These are phyloP conservation scores for Solanum etuberosum DNA, from an alignment of 257 asterid genomes.

Conservation along the genomic window DNA sequence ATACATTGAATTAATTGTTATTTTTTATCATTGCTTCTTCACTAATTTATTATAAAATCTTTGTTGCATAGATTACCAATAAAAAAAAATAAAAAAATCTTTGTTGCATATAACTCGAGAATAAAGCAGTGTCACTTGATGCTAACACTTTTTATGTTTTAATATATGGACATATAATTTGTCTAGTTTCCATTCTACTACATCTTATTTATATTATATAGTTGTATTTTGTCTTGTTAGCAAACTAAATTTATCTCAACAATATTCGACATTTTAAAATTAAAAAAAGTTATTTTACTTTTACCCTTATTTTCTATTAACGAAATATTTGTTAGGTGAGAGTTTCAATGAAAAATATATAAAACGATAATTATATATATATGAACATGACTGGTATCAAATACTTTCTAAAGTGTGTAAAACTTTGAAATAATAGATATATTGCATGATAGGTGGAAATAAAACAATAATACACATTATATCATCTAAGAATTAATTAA, in stretches of 20 bases:
- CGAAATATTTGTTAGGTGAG: not conserved
- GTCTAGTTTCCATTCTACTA: not conserved
- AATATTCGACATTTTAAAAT: not conserved
- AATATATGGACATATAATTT: not conserved
- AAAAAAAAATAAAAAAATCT: not conserved
- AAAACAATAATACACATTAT: too few relatives aligned
- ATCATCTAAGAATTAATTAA: too few relatives aligned
- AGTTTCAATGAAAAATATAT: not conserved
- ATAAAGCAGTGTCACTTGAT: not conserved
- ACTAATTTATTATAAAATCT: not conserved
- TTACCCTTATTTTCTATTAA: not conserved
- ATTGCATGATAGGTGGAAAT: too few relatives aligned
- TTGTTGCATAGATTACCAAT: not conserved
- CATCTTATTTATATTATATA: not conserved
- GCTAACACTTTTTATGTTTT: not conserved
- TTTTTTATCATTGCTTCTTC: not conserved
- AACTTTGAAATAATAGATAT: too few relatives aligned
- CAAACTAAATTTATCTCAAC: not conserved
- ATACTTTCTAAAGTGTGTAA: too few relatives aligned
- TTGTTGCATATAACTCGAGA: not conserved
- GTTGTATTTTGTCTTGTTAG: not conserved
- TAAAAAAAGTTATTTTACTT: not conserved
- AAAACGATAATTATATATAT: too few relatives aligned
- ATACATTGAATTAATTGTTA: not conserved
- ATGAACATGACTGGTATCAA: too few relatives aligned